Base-by-base conservation (phyloP, 768 basidiomycete species). In the Clavaria fumosa region DNA sequence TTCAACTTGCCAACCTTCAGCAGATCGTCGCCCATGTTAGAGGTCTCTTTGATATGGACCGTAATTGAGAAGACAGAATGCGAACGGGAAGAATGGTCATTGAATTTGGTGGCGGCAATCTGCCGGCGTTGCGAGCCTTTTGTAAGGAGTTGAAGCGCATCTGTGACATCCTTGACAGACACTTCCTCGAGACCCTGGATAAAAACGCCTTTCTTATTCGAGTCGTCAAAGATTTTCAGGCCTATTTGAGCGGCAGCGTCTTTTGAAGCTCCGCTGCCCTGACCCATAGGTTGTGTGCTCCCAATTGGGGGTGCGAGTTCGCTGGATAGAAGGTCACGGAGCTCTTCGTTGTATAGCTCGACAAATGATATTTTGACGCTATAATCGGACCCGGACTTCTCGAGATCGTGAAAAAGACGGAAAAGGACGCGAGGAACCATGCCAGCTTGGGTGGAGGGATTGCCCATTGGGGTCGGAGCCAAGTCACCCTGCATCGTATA, bases 401-500 rank as follows among this genome's bases (percentile, higher is more conserved):
- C 89, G 6, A 99, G 75, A 39, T 83, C 72, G 41, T 84, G 74
- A 53, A 97, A 99, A 2, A 97, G 71, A 17, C 81, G 78, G 54
- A 93, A 88, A 3, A 99, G 69, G 3, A 76, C 84, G 24, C 95
- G 79, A 6, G 95, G 95, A 45, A 97, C 84, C 75, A 99, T 91
- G 31, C 95, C 95, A 10, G 95, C 90, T 37, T 85, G 70, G 2
- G 78, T 58, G 4, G 85, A 86, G 14, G 90, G 91, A 39, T 83
- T 86, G 2, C 86, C 85, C 63, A 86, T 72, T 0, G 81, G 76
- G 0, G 86, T 85, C 0, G 75, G 78, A 2, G 64, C 62, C 17
- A 95, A 61, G 53, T 99, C 90, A 11, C 95, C 95, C 58, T 96
- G 90, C 95, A 97, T 99, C 3, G 95, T 99, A 52, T 90, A 82